phyloP scores from a whole-genome alignment of 1,284 basidiomycete species.

The Apiotrichum gracile region DNA sequence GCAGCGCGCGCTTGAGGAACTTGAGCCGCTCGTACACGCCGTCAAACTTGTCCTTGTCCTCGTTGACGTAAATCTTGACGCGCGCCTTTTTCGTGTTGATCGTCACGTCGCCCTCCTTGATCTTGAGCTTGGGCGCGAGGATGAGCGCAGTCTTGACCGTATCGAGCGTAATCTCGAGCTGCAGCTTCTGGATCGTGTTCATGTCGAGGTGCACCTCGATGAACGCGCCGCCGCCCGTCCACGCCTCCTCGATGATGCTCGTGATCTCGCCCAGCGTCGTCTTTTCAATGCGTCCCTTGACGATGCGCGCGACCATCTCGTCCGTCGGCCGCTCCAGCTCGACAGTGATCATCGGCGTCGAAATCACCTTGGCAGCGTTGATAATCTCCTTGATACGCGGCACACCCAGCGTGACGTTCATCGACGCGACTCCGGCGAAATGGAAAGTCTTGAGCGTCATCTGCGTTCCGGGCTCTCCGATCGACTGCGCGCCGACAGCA shows the following conservation, averaged over 20 bases:
- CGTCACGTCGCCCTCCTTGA: constrained; percentile 65
- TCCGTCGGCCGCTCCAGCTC: constrained; percentile 78
- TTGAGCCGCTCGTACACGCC: constrained; percentile 71
- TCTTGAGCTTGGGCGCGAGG: constrained; percentile 80
- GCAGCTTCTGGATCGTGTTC: constrained; percentile 81
- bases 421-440: constrained; percentile 98
- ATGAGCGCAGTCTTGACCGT: constrained; percentile 91
- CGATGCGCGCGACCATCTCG: constrained; percentile 89
- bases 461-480: constrained; percentile 98
- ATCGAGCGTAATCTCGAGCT: constrained; percentile 89
- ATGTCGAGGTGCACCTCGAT: constrained; percentile 89
- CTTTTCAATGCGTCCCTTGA: constrained; percentile 94
- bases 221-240: constrained; percentile 87
- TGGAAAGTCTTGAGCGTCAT: constrained; percentile 99
- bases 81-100: constrained; percentile 19
- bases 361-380: constrained; percentile 94
- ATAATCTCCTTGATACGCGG: constrained; percentile 94
- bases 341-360: constrained; percentile 97
- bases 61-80: constrained; percentile 22
- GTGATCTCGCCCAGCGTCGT: constrained; percentile 93
- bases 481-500: constrained; percentile 97
- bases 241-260: constrained; percentile 89
- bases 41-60: constrained; percentile 54
- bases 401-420: constrained; percentile 99
- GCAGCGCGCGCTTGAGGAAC: constrained; percentile 72